phyloP scores from a whole-genome alignment of 768 basidiomycete genomes.

The Nidularia pulvinata region DNA sequence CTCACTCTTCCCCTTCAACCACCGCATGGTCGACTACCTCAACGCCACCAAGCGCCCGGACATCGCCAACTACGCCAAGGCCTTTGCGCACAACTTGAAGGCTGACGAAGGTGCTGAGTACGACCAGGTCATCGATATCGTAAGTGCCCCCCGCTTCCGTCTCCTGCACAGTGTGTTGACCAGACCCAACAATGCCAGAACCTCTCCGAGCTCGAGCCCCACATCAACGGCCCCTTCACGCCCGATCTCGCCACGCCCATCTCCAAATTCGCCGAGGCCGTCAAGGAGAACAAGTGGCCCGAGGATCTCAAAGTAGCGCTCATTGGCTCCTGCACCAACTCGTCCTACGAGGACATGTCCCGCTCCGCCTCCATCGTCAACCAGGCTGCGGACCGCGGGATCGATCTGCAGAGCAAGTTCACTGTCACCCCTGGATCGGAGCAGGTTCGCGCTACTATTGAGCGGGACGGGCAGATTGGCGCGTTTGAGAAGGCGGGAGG shows the following conservation, averaged over 20 bases:
- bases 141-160: conserved; percentile 29
- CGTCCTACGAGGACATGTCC: conserved; percentile 99
- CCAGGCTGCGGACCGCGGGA: conserved; percentile 87
- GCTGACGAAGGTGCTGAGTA: conserved; percentile 91
- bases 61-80: conserved; percentile 87
- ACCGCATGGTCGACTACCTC: conserved; percentile 91
- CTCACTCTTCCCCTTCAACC: conserved; percentile 98
- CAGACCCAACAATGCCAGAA: conserved; percentile 47
- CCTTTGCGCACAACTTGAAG: conserved; percentile 88
- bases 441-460: conserved; percentile 98
- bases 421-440: conserved; percentile 99
- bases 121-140: conserved; percentile 92
- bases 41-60: conserved; percentile 91
- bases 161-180: not conserved
- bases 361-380: conserved; percentile 93
- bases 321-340: conserved; percentile 99
- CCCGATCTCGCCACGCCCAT: conserved; percentile 99
- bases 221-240: conserved; percentile 99
- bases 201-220: conserved; percentile 96
- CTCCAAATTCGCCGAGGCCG: conserved; percentile 90
- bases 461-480: conserved; percentile 91
- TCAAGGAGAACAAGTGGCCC: conserved; percentile 97
- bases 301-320: conserved; percentile 95
- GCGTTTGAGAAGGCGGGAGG: conserved; percentile 89
- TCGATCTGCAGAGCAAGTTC: conserved; percentile 90